Evolutionary conservation across 805 yeast genomes (phyloP), one percentile per base, ranked within the genome.

Genomic region (Brettanomyces bruxellensis): DNA sequence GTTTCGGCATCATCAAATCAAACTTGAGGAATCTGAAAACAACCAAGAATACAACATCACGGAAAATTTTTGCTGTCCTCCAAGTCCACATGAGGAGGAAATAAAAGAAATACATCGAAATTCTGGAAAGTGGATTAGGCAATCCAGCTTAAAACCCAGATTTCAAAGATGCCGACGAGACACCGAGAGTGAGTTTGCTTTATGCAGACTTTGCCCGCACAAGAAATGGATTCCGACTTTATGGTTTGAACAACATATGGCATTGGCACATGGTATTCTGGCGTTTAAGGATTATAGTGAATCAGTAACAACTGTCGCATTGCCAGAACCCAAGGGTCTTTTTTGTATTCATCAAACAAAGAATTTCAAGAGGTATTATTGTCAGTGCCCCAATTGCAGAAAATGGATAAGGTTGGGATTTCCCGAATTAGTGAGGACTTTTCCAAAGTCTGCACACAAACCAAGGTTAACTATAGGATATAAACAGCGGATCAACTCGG

Each of bases 211-310:
- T 49, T 58, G 62, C 25, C 49, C 51, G 3, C 53, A 51, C 38
- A 47, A 48, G 25, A 45, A 46, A 38, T 58, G 61, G 62, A 46
- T 58, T 22, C 44, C 45, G 4, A 11, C 25, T 5, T 13, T 30
- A 1, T 24, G 32, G n/a, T 52, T 51, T 14, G 12, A 28, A 2
- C 47, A 54, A 22, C 63, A 59, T 43, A 46, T 59, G 51, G 39
- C 50, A 5, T n/a, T 51, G 23, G 56, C 60, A 1, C 63, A 59
- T 42, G 63, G 63, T 4, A 45, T 59, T 4, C 43, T 58, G 3
- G 28, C 25, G 3, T 13, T 44, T 7, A 39, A 43, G 1, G 40
- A 44, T 2, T 3, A 25, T 3, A 40, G 34, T 13, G 38, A 34
- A 36, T 4, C 36, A 5, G 48, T 40, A 9, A 45, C 45, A 25